Percentiles rank a stretch among this genome's conserved stretches.
phyloP scores from a whole-genome alignment of 2,329 filamentous ascomycete species.

The Fonsecaea monophora region DNA sequence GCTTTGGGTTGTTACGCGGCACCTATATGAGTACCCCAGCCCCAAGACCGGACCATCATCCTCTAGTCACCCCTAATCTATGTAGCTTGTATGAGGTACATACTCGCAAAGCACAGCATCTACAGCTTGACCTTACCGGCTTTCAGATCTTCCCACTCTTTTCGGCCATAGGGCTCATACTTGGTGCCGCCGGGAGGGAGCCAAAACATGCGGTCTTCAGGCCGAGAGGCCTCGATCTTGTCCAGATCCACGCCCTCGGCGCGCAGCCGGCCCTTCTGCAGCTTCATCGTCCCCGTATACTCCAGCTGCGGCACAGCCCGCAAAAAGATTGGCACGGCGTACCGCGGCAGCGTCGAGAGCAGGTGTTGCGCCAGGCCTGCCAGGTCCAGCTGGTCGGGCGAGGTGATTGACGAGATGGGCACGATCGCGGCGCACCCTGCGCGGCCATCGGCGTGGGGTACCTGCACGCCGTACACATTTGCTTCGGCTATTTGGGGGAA shows the following conservation, averaged over 20 bases:
- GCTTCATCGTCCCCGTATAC: constrained; percentile 78
- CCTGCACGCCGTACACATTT: constrained; percentile 82
- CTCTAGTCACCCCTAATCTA: background rate
- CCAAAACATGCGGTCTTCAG: constrained; percentile 38
- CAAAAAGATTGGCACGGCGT: constrained; percentile 78
- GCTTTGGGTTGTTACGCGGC: too few species aligned
- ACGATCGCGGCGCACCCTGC: constrained; percentile 78
- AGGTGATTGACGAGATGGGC: constrained; percentile 47
- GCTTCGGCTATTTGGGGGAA: constrained; percentile 74
- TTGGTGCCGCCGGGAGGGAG: constrained; percentile 32
- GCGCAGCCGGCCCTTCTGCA: constrained; percentile 73
- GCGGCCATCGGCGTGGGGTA: constrained; percentile 82
- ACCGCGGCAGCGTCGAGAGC: constrained; percentile 68
- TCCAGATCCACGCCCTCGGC: constrained; percentile 38
- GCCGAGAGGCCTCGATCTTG: constrained; percentile 30
- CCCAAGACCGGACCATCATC: too few species aligned
- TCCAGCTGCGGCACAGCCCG: constrained; percentile 65
- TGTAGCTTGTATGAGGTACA: background rate
- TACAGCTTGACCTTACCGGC: constrained; percentile 39
- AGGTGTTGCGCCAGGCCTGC: constrained; percentile 64
- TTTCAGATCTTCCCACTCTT: constrained; percentile 40
- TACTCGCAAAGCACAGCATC: background rate
- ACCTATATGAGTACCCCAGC: too few species aligned
- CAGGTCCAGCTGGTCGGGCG: constrained; percentile 63
- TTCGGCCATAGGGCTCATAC: constrained; percentile 36